Percentiles rank a stretch among this genome's conserved stretches.
These are phyloP conservation scores for Umbelopsis sp. DNA, from an alignment of 371 early-diverging fungal genomes.

Conservation along the genomic window DNA sequence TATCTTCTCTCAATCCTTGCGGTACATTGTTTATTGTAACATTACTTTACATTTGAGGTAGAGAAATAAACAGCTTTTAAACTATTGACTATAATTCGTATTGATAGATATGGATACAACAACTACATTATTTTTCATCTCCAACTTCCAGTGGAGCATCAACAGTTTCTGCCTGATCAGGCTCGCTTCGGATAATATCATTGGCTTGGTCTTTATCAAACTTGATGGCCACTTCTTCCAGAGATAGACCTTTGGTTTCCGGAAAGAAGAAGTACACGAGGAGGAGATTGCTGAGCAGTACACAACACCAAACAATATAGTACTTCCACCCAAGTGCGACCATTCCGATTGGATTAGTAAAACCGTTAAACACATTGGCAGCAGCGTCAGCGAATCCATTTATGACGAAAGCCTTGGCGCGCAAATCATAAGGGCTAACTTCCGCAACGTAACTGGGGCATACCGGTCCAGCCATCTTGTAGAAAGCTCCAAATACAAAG, in stretches of 20 bases:
- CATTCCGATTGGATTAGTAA: constrained; percentile 1
- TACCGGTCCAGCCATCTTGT: constrained; percentile 8
- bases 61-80: too few species aligned
- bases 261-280: constrained; percentile 35
- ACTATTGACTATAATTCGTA: background rate
- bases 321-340: constrained; percentile 11
- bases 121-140: background rate
- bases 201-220: constrained; percentile 33
- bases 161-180: background rate
- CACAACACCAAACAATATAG: constrained; percentile 6
- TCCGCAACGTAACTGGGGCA: constrained; percentile 15
- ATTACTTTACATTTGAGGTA: too few species aligned
- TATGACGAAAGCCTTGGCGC: background rate
- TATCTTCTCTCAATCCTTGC: background rate
- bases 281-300: background rate
- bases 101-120: background rate
- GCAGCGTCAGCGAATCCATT: background rate
- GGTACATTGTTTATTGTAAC: background rate
- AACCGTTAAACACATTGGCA: constrained; percentile 3
- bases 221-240: constrained; percentile 43
- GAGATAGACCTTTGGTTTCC: constrained; percentile 49
- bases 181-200: too few species aligned
- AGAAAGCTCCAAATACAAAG: constrained; percentile 1
- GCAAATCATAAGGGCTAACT: constrained; percentile 15
- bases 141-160: background rate